Percentiles rank a stretch among this genome's conserved stretches.
Conservation (phyloP, 2,329 filamentous ascomycete genomes). For the Sarocladium brachiariae region DNA sequence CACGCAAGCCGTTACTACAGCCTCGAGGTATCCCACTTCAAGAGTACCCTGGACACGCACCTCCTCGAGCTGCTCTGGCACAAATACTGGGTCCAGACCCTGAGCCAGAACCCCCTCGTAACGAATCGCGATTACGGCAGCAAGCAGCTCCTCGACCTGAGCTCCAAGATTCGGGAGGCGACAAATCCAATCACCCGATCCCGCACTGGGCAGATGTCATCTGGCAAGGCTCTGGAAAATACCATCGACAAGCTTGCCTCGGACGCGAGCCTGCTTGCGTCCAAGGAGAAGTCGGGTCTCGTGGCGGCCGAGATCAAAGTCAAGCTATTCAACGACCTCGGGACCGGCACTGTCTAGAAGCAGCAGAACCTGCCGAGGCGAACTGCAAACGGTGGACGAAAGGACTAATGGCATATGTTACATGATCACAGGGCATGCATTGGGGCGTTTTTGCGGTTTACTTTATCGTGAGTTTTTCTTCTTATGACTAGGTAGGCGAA, state of each 20-base stretch:
- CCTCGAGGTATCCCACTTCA: conserved; percentile 88
- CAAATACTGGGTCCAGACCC: conserved; percentile 97
- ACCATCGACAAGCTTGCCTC: conserved; percentile 53
- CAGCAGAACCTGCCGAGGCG: too few species aligned
- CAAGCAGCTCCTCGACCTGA: conserved; percentile 85
- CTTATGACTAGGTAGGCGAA: too few species aligned
- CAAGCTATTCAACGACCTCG: conserved; percentile 48
- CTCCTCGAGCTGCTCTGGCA: conserved; percentile 91
- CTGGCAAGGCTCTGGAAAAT: conserved; percentile 21
- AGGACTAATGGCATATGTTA: too few species aligned
- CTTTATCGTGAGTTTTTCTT: background rate
- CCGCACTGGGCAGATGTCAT: conserved; percentile 19
- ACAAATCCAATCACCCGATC: conserved; percentile 27
- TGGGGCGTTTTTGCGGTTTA: background rate
- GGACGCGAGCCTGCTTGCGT: conserved; percentile 54
- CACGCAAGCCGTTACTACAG: conserved; percentile 88
- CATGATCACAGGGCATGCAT: conserved; percentile 10
- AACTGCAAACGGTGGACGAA: too few species aligned
- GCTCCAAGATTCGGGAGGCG: conserved; percentile 70
- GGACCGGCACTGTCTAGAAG: conserved; percentile 13
- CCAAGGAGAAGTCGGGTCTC: conserved; percentile 56
- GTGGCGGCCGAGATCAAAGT: conserved; percentile 58
- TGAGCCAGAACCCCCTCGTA: conserved; percentile 83
- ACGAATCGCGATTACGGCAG: conserved; percentile 90
- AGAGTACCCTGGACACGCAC: conserved; percentile 81